Percentiles rank a stretch among this genome's conserved stretches.
Evolutionary conservation across 345 rosid species (phyloP).

Genomic region (Luvunga scandens): DNA sequence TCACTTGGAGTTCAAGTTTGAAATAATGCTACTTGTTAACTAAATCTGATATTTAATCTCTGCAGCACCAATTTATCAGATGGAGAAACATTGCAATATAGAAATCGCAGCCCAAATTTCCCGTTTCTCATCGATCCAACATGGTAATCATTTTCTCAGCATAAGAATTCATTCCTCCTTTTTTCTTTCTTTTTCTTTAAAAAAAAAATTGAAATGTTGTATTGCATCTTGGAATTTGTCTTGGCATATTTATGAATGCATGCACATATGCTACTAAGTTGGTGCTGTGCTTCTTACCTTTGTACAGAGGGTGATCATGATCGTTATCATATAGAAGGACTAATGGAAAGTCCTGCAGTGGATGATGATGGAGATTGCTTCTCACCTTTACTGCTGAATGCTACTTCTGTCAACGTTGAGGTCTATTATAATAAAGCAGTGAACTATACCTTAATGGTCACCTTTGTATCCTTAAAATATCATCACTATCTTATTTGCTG

Average conservation of each 20-base stretch:
- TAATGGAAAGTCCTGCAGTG: conserved; percentile 92
- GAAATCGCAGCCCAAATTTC: conserved; percentile 92
- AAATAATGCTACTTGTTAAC: conserved; percentile 8
- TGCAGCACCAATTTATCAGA: conserved; percentile 88
- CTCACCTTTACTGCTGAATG: conserved; percentile 75
- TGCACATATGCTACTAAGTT: background rate
- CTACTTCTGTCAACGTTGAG: conserved; percentile 90
- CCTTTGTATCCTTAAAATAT: conserved; percentile 85
- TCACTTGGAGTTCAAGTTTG: conserved; percentile 19
- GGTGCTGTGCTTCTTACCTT: conserved; percentile 8
- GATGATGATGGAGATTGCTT: conserved; percentile 95
- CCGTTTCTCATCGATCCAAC: conserved; percentile 46
- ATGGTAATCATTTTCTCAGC: conserved; percentile 27
- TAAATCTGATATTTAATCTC: conserved; percentile 19
- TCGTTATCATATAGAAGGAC: conserved; percentile 76
- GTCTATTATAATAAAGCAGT: conserved; percentile 98
- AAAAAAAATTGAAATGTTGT: background rate
- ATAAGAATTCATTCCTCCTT: background rate
- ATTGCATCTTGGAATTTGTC: background rate
- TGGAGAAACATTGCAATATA: conserved; percentile 96
- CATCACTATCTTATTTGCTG: background rate
- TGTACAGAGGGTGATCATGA: conserved; percentile 69
- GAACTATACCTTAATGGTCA: conserved; percentile 97
- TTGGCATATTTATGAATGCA: background rate
- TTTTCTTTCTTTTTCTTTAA: background rate